Base-by-base conservation (phyloP, 805 yeast genomes). In the Pichia heedii region DNA sequence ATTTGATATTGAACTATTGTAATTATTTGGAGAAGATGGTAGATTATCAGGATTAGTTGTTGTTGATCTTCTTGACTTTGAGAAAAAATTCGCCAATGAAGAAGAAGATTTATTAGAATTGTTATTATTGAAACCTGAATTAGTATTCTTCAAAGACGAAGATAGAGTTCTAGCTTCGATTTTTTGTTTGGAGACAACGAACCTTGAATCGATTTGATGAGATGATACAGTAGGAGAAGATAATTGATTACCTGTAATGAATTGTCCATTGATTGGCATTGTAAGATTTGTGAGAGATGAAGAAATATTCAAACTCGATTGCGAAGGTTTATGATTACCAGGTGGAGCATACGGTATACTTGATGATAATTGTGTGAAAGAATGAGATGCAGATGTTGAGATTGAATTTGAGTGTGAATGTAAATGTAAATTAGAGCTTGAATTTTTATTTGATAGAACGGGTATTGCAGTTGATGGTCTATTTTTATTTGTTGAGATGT, bases 161-260 rank as follows among this genome's bases (percentile, higher is more conserved):
- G 51, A 47, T n/a, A 41, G 33, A 22, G 50, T 69, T 53, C 61
- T 53, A 16, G 72, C 73, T 26, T 73, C 75, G 21, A 80, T 77
- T 42, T 84, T 75, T 48, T 82, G 93, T 54, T 85, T 78, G 11
- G 94, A 84, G 33, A 88, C 82, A 40, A 88, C 78, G 57, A 88
- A 87, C 36, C 96, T 71, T 15, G 94, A 84, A 57, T 87, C 96
- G n/a, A 88, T 79, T 27, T 78, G 71, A 18, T 76, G 63, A 34
- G 67, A 57, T 6, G 76, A 60, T 6, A 83, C 83, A 41, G 71
- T 74, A 3, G 93, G 93, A 0, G 89, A 81, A 42, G 78, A 79
- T 44, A 84, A 77, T 46, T 79, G 77, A 44, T 77, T 81, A 12
- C 86, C 79, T 21, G 69, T 67, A 44, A 76, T 76, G 8, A 74